Conservation (phyloP, 2,329 filamentous ascomycete genomes). For the Stemphylium lycopersici region DNA sequence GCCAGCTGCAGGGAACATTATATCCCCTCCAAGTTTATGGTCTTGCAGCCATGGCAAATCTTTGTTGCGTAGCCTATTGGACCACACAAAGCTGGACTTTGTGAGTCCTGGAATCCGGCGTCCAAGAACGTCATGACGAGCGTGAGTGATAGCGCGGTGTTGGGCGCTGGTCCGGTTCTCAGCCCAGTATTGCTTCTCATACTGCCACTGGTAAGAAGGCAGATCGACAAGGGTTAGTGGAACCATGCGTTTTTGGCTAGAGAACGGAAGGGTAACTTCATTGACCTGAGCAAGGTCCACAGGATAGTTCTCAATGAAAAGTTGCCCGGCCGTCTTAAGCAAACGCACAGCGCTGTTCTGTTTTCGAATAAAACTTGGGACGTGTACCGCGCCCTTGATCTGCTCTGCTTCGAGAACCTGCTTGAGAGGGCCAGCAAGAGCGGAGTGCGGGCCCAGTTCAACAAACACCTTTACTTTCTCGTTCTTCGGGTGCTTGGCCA, state of each 20-base stretch:
- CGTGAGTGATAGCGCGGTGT: background rate
- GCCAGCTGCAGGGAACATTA: constrained; percentile 53
- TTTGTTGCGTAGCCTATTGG: constrained; percentile 48
- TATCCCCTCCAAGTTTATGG: constrained; percentile 44
- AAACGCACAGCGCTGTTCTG: background rate
- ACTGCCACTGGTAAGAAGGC: background rate
- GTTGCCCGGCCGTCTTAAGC: background rate
- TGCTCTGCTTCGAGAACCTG: constrained; percentile 44
- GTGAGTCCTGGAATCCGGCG: background rate
- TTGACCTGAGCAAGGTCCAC: background rate
- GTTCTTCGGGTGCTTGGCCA: background rate
- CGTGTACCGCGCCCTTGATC: background rate
- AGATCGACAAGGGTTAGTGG: background rate
- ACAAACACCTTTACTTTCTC: constrained; percentile 6
- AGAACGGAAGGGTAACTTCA: too few relatives aligned
- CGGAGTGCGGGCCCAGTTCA: constrained; percentile 42
- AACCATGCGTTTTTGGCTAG: background rate
- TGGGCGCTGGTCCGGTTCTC: background rate
- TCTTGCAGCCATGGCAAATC: constrained; percentile 55
- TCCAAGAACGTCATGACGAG: constrained; percentile 29
- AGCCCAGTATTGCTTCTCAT: background rate
- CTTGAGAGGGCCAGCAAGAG: constrained; percentile 49
- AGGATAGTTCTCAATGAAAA: background rate
- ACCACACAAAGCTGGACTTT: constrained; percentile 47
- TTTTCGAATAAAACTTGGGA: background rate